phyloP scores from a whole-genome alignment of 257 asterid genomes.

The Solanum appendiculatum region DNA sequence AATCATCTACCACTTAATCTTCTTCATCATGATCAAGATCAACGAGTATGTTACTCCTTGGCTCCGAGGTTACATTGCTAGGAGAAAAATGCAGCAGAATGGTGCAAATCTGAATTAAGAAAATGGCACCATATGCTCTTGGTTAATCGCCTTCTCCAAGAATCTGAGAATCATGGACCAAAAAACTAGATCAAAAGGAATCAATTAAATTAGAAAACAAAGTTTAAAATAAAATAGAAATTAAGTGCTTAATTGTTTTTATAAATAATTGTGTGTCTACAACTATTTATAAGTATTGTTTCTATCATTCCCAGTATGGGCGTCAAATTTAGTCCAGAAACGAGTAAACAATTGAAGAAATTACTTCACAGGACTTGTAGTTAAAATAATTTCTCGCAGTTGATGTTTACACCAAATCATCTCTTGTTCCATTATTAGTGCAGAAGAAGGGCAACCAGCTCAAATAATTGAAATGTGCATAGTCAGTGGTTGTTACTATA shows the following conservation, averaged over 20 bases:
- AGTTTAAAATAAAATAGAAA: background rate
- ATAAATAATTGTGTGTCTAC: background rate
- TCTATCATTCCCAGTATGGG: background rate
- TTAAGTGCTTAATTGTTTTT: background rate
- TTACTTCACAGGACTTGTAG: background rate
- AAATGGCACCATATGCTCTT: conserved; percentile 48
- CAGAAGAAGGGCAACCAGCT: background rate
- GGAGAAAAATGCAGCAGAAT: conserved; percentile 67
- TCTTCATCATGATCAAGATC: conserved; percentile 79
- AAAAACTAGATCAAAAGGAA: conserved; percentile 2
- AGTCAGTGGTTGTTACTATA: background rate
- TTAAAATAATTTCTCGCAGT: background rate
- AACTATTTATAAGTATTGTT: background rate
- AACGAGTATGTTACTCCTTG: conserved; percentile 92
- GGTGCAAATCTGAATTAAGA: conserved; percentile 30
- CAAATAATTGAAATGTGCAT: background rate
- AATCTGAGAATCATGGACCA: conserved; percentile 20
- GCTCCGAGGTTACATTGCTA: conserved; percentile 75
- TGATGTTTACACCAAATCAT: background rate
- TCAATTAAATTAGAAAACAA: background rate
- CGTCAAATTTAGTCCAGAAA: background rate
- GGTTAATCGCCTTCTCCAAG: conserved; percentile 78
- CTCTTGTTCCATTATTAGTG: background rate
- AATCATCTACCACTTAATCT: conserved; percentile 60
- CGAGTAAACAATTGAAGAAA: background rate